Evolutionary conservation across 192 early-diverging fungal species (phyloP).

Genomic region (Coemansia sp.): DNA sequence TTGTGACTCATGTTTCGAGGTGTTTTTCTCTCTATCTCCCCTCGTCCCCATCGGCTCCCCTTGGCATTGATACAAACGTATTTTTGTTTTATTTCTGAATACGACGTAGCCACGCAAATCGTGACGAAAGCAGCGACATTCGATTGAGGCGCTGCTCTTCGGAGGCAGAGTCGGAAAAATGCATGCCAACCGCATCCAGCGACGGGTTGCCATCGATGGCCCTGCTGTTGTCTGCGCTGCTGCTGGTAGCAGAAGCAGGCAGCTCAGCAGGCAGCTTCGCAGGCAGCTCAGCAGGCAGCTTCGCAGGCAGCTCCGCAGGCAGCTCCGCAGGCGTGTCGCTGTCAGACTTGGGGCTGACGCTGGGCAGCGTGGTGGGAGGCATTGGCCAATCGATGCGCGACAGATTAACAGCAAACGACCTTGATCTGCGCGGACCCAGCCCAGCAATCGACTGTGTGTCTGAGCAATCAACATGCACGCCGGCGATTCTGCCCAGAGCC

Average conservation of each 20-base stretch:
- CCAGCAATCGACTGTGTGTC: neutral
- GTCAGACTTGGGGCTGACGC: constrained; percentile 1
- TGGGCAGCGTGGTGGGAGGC: constrained; percentile 23
- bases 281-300: neutral
- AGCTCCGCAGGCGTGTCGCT: neutral
- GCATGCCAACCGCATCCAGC: constrained; percentile 28
- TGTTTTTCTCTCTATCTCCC: neutral
- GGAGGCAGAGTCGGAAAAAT: neutral
- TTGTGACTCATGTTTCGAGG: neutral
- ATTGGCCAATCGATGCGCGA: constrained; percentile 46
- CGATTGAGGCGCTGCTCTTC: constrained; percentile 14
- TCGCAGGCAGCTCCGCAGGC: neutral
- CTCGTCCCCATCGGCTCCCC: neutral
- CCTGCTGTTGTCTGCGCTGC: neutral
- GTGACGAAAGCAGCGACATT: constrained; percentile 8
- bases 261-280: neutral
- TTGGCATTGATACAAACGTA: too few relatives aligned
- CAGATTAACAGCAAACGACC: constrained; percentile 38
- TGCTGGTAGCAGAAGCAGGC: neutral
- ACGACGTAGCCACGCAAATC: constrained; percentile 43
- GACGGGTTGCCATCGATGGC: constrained; percentile 29
- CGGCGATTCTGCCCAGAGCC: constrained; percentile 14
- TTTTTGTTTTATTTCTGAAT: neutral
- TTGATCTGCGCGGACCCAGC: constrained; percentile 21
- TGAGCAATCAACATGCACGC: constrained; percentile 1